phyloP scores from a whole-genome alignment of 371 early-diverging fungal species.

The Vavraia culicis region DNA sequence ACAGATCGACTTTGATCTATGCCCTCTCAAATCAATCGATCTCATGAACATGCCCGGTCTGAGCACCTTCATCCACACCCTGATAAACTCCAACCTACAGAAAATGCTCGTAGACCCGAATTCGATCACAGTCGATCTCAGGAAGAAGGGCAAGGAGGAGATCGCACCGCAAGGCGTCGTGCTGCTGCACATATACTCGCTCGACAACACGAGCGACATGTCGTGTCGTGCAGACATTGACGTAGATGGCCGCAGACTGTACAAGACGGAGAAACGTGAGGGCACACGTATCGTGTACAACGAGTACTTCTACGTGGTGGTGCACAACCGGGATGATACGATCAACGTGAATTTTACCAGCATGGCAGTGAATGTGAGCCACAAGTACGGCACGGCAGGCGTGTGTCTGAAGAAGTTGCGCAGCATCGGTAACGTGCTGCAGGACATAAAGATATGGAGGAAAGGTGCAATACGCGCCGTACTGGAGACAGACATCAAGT shows the following conservation, averaged over 20 bases:
- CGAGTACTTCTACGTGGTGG: conserved; percentile 33
- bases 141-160: conserved; percentile 26
- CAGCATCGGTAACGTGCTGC: neutral
- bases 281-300: conserved; percentile 27
- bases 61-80: conserved; percentile 41
- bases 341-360: conserved; percentile 18
- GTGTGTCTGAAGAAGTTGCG: conserved; percentile 17
- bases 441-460: neutral
- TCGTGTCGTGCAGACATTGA: conserved; percentile 15
- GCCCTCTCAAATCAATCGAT: conserved; percentile 59
- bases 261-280: conserved; percentile 7
- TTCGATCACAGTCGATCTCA: conserved; percentile 34
- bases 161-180: conserved; percentile 40
- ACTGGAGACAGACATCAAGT: conserved; percentile 8
- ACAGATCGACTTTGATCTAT: conserved; percentile 63
- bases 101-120: conserved; percentile 38
- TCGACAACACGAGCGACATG: conserved; percentile 9
- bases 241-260: conserved; percentile 21
- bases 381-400: conserved; percentile 13
- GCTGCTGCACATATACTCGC: conserved; percentile 25
- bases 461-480: neutral
- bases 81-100: conserved; percentile 26
- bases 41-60: conserved; percentile 52
- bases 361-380: conserved; percentile 1
- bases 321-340: conserved; percentile 27